Evolutionary conservation across 768 basidiomycete genomes (phyloP), one percentile per base, ranked within the genome.

Genomic region (Trametes gibbosa): DNA sequence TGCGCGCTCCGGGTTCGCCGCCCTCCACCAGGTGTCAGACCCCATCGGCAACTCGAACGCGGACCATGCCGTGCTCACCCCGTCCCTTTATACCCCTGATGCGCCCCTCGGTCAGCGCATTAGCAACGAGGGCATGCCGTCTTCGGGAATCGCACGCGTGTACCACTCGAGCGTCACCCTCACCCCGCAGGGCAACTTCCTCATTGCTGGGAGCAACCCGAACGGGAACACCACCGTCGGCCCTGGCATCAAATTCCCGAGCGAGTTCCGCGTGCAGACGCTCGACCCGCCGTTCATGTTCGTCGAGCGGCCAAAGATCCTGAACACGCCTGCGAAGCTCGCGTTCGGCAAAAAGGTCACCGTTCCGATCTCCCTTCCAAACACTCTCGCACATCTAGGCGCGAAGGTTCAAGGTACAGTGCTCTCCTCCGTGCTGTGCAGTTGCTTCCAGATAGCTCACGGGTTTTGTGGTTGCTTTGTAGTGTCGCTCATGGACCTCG

Each of bases 261-360:
- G 92, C 21, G 92, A 96, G 71, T 95, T 95, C 69, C 79, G 92
- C 48, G 88, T 93, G 35, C 95, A 97, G 69, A 86, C 87, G 80
- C 79, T 96, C 65, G 80, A 79, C 60, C 95, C 96, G 0, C 89
- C 90, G 35, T 98, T 95, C 69, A 85, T 90, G 84, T 69, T 71
- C 21, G 73, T 73, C 62, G 67, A 78, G 17, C 80, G 92, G 39
- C 94, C 89, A 13, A 68, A 72, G 53, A 77, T 87, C 37, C 46
- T 69, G 9, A 50, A 35, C 34, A 63, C 9, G 72, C 80, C 56
- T 12, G 63, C 68, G 32, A 73, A 66, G 45, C 65, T 89, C 17
- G 66, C 68, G 13, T 84, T 83, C 70, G 76, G 78, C 63, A 66
- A 81, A 66, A 73, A 66, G 34, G 76, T 81, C 55, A 67, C 78